Evolutionary conservation across 805 yeast species (phyloP).

Genomic region (Saitoella complicata): DNA sequence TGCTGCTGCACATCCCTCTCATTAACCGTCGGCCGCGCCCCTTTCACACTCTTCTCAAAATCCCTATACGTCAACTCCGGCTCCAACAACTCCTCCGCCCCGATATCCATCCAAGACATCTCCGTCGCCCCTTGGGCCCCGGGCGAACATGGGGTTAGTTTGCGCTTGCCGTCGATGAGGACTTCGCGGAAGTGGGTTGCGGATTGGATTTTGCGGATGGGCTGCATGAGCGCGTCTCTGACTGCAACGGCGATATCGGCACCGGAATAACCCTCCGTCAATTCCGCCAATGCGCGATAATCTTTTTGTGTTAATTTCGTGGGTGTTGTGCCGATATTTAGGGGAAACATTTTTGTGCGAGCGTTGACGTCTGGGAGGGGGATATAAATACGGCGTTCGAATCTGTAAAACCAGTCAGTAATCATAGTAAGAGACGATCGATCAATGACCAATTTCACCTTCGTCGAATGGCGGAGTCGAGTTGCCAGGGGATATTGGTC

Average conservation of each 20-base stretch:
- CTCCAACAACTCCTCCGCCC: constrained; percentile 73
- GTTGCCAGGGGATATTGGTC: constrained; percentile 96
- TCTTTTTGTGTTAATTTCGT: constrained; percentile 62
- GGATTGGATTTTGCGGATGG: constrained; percentile 83
- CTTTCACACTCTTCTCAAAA: constrained; percentile 79
- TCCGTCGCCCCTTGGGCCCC: constrained; percentile 81
- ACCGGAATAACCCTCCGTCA: constrained; percentile 94
- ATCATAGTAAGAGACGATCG: background rate
- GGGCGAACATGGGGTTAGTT: constrained; percentile 87
- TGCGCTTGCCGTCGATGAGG: constrained; percentile 22
- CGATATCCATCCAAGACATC: constrained; percentile 86
- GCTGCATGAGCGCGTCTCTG: constrained; percentile 95
- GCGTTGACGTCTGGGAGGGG: constrained; percentile 91
- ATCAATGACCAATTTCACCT: too few relatives aligned
- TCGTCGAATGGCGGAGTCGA: constrained; percentile 93
- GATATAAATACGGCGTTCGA: constrained; percentile 87
- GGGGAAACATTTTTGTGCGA: constrained; percentile 80
- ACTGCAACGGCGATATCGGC: constrained; percentile 95
- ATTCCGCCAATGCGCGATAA: constrained; percentile 60
- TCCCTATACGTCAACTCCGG: constrained; percentile 84
- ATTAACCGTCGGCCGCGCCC: constrained; percentile 90
- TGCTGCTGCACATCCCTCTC: constrained; percentile 67
- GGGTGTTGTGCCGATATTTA: constrained; percentile 82
- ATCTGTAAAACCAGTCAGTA: constrained; percentile 18
- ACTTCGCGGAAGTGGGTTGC: constrained; percentile 85